These are phyloP conservation scores for Solanum bulbocastanum DNA, from an alignment of 257 asterid species.

Conservation along the genomic window DNA sequence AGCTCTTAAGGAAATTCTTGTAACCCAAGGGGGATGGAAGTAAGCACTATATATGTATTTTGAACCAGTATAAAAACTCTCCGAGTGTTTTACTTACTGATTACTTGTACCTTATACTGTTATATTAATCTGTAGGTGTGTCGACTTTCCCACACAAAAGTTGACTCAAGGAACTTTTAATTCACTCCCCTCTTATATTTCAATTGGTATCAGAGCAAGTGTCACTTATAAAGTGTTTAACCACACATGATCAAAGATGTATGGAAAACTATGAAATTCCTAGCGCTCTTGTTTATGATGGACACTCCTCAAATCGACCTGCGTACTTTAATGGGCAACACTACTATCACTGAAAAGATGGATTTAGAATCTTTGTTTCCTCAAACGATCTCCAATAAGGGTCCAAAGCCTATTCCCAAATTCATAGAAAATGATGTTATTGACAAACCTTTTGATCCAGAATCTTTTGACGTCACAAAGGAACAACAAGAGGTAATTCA, in stretches of 20 bases:
- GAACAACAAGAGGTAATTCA: neutral
- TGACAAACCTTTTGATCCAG: neutral
- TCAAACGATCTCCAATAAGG: neutral
- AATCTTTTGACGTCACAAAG: neutral
- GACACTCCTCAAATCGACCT: neutral
- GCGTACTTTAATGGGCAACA: neutral
- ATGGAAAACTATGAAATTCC: neutral
- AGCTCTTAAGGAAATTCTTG: too few relatives aligned
- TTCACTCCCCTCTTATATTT: neutral
- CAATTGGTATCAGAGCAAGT: neutral
- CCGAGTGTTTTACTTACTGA: neutral
- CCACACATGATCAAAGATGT: neutral
- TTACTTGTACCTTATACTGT: too few relatives aligned
- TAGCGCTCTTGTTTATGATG: neutral
- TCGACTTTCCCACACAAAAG: neutral
- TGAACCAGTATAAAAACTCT: too few relatives aligned
- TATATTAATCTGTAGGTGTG: neutral
- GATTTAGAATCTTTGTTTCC: neutral
- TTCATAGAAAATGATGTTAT: too few relatives aligned
- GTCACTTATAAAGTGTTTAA: too few relatives aligned
- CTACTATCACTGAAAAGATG: neutral
- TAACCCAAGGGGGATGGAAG: too few relatives aligned
- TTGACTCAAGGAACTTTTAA: too few relatives aligned
- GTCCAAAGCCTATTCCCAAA: too few relatives aligned
- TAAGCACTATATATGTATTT: too few relatives aligned